Evolutionary conservation across 2,329 filamentous ascomycete genomes (phyloP).

Genomic region (Calonectria pteridis): DNA sequence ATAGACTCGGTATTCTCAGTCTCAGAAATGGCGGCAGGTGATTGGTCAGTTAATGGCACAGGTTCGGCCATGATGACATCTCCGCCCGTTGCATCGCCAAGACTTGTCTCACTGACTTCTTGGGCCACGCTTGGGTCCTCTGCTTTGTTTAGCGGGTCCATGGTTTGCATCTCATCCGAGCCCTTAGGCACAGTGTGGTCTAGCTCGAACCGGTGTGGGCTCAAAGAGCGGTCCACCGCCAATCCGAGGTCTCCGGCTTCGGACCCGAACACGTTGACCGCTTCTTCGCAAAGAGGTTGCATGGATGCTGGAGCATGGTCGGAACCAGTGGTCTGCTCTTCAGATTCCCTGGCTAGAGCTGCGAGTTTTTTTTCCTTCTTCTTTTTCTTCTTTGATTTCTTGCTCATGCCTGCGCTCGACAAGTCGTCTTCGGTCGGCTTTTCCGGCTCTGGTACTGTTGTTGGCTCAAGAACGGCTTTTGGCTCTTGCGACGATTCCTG

Average conservation of each 20-base stretch:
- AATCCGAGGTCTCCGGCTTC: conserved; percentile 20
- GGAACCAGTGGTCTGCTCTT: conserved; percentile 13
- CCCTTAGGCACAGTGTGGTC: neutral
- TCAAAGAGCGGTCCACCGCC: conserved; percentile 4
- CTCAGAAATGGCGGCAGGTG: neutral
- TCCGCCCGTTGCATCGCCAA: neutral
- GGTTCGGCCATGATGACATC: conserved; percentile 12
- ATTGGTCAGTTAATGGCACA: neutral
- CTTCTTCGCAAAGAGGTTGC: conserved; percentile 21
- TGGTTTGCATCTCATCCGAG: neutral
- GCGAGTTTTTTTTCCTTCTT: conserved; percentile 17
- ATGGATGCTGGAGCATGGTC: conserved; percentile 7
- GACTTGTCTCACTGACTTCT: neutral
- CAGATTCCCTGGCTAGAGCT: conserved; percentile 2
- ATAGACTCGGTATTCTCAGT: neutral
- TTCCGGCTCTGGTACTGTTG: neutral
- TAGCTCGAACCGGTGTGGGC: conserved; percentile 10
- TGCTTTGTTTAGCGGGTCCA: neutral
- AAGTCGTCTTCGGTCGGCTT: conserved; percentile 18
- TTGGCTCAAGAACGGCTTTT: conserved; percentile 9
- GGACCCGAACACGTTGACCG: conserved; percentile 14
- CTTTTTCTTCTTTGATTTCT: conserved; percentile 21
- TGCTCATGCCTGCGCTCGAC: conserved; percentile 16
- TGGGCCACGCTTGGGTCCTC: neutral
- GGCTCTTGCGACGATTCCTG: neutral